Conservation (phyloP, 345 rosid genomes). For the Pugionium dolabratum region DNA sequence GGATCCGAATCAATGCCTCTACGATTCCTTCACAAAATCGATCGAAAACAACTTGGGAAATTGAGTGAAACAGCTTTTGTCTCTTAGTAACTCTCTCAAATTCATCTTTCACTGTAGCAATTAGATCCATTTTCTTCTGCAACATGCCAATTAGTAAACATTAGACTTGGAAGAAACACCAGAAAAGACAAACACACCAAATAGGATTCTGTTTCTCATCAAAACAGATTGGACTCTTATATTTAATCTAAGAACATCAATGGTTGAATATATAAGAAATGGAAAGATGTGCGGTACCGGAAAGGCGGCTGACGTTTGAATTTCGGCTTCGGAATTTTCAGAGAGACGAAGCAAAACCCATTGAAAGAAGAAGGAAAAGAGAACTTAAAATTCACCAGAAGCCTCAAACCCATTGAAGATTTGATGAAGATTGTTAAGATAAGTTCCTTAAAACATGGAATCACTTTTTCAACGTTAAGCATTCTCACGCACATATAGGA, state of each 20-base stretch:
- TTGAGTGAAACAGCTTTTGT: slow-evolving; percentile 59
- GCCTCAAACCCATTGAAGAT: background rate
- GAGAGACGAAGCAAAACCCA: background rate
- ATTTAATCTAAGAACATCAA: background rate
- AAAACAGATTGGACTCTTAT: background rate
- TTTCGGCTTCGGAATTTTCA: background rate
- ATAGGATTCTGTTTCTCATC: background rate
- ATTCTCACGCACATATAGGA: background rate
- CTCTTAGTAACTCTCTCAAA: slow-evolving; percentile 68
- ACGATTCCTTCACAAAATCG: slow-evolving; percentile 52
- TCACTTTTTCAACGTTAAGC: slow-evolving; percentile 10
- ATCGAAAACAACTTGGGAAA: slow-evolving; percentile 53
- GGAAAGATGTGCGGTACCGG: slow-evolving; percentile 10
- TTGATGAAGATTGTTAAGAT: slow-evolving; percentile 5
- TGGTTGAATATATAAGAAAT: background rate
- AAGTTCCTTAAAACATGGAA: slow-evolving; percentile 6
- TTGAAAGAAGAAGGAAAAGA: slow-evolving; percentile 1
- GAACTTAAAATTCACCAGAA: background rate
- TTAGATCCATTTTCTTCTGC: slow-evolving; percentile 20
- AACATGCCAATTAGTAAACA: background rate
- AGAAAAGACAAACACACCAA: background rate
- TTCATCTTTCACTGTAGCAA: slow-evolving; percentile 52
- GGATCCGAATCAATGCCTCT: slow-evolving; percentile 50
- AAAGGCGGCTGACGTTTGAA: background rate
- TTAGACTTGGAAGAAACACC: background rate